Conservation (phyloP, 257 asterid species). For the Cynanchum wilfordii region DNA sequence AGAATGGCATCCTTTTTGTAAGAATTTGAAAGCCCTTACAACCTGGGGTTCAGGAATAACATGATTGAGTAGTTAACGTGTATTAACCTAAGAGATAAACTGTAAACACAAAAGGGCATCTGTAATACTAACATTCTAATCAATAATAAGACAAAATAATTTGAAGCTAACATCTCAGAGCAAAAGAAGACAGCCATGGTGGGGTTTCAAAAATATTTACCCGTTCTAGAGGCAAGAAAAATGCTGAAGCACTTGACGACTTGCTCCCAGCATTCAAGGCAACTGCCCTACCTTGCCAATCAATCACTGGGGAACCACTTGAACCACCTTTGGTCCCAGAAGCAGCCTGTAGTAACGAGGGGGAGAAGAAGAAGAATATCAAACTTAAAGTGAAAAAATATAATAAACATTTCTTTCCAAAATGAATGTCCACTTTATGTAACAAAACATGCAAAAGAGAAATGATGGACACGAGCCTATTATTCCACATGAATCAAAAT, state of each 20-base stretch:
- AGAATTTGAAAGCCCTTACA: constrained; percentile 76
- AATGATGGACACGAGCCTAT: background rate
- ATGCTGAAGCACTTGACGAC: constrained; percentile 96
- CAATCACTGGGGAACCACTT: constrained; percentile 99
- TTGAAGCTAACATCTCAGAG: background rate
- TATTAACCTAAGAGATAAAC: background rate
- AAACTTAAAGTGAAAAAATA: background rate
- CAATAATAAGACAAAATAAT: background rate
- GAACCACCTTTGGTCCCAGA: constrained; percentile 99
- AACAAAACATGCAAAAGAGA: background rate
- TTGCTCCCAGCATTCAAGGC: constrained; percentile 99
- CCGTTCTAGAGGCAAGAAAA: constrained; percentile 96
- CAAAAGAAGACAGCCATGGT: background rate
- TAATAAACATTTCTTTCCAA: background rate
- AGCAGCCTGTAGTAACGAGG: constrained; percentile 66
- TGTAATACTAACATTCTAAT: background rate
- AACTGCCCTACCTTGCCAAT: constrained; percentile 99
- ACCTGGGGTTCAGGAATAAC: constrained; percentile 45
- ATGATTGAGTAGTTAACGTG: background rate
- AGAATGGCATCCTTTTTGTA: constrained; percentile 67
- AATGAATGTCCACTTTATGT: background rate
- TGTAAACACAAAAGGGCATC: background rate
- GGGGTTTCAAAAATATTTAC: constrained; percentile 38
- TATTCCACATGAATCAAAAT: background rate
- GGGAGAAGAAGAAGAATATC: constrained; percentile 2